Evolutionary conservation across 2,329 filamentous ascomycete genomes (phyloP), one percentile per base, ranked within the genome.

Genomic region (Aureobasidium sp.): DNA sequence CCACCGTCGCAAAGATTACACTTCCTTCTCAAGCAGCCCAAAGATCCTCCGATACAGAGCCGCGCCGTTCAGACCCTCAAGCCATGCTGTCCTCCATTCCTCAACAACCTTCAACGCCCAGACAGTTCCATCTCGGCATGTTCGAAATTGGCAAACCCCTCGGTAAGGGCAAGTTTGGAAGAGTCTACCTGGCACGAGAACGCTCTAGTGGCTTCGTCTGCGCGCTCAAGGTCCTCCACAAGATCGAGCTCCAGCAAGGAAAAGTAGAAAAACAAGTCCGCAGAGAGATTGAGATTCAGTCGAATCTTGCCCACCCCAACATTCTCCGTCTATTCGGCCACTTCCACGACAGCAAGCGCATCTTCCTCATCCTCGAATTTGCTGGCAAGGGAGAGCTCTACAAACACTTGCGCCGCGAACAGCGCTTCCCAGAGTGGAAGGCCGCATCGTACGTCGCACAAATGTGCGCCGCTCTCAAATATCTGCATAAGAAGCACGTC

Each of bases 91-190:
- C 39, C 5, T 44, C 40, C 3, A 53, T 47, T 7, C 34, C 51
- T 14, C 51, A 27, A 25, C 64, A 67, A 54, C 66, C 71, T 37
- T 60, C 63, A 1, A 56, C 64, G 35, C 57, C 56, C 17, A 70
- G 68, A 56, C 63, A 88, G 61, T 90, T 90, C 70, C 88, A 94
- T 65, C 80, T 95, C 4, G 86, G 88, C 70, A 93, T 93, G 87
- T 94, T 94, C 66, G 88, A 94, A 68, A 93, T 91, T 59, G 87
- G 87, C 24, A 85, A 87, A 60, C 86, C 87, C 1, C 75, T 91
- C 10, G 87, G 87, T 50, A 91, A 90, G 71, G 87, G 87, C 58
- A 91, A 91, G 66, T 91, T 91, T 62, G 87, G 87, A 1, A 79
- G 87, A 42, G 87, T 91, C 2, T 91, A 91, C 65, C 79, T 91